Evolutionary conservation across 2,329 filamentous ascomycete genomes (phyloP).

Genomic region (Verticillium longisporum): DNA sequence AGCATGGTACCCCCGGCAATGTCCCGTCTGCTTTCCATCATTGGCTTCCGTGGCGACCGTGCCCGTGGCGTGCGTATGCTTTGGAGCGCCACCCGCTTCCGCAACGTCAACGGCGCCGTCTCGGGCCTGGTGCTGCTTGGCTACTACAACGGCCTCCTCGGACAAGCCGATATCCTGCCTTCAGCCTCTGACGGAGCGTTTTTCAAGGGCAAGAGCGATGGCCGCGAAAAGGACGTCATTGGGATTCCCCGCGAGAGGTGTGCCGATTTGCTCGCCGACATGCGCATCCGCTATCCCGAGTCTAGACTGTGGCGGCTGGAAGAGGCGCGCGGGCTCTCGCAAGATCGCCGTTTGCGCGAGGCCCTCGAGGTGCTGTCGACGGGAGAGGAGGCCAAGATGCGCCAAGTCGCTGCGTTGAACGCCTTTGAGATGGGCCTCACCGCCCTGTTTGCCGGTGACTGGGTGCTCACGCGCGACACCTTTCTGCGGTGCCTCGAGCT

Average conservation of each 20-base stretch:
- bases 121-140: constrained; percentile 73
- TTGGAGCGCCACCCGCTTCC: constrained; percentile 80
- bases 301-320: constrained; percentile 84
- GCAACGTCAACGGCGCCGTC: constrained; percentile 89
- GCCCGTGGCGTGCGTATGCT: constrained; percentile 76
- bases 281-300: constrained; percentile 73
- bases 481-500: constrained; percentile 72
- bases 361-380: constrained; percentile 60
- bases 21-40: constrained; percentile 75
- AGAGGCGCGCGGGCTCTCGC: constrained; percentile 70
- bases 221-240: constrained; percentile 23
- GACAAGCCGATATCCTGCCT: constrained; percentile 81
- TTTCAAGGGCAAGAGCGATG: background rate
- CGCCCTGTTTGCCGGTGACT: constrained; percentile 73
- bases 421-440: constrained; percentile 79
- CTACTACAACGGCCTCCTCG: constrained; percentile 84
- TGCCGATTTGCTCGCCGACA: constrained; percentile 58
- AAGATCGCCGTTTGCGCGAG: constrained; percentile 57
- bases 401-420: constrained; percentile 79
- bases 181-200: constrained; percentile 15
- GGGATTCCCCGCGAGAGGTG: constrained; percentile 69
- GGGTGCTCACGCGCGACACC: constrained; percentile 62
- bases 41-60: constrained; percentile 87
- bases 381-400: constrained; percentile 63
- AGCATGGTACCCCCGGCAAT: constrained; percentile 91